Base-by-base conservation (phyloP, 257 asterid species). In the Ligustrum vulgare region DNA sequence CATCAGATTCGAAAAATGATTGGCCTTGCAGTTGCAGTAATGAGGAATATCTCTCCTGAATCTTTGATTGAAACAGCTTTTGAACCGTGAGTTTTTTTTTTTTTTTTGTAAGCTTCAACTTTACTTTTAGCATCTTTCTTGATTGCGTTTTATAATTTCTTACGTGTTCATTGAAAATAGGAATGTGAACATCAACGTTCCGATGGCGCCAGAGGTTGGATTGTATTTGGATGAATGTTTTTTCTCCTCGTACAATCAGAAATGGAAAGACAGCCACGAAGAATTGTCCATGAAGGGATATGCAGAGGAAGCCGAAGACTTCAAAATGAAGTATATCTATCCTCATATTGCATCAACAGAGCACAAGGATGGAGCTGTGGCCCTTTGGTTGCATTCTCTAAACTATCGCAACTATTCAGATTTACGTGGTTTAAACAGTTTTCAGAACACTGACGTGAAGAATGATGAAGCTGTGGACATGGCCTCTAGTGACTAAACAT, bases 171-270 rank as follows among this genome's bases (percentile, higher is more conserved):
- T 72, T 82, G 56, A 82, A 72, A 78, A 18, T 87, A 93, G 99
- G 93, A 88, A 87, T 67, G 86, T 88, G 18, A 82, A 83, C 77
- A 86, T 95, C n/a, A 93, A 81, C 33, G 97, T 91, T 58, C 99
- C 99, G 12, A 91, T 91, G 98, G 99, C 99, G 25, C 99, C 98
- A 33, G 99, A 95, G 79, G 99, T 93, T 33, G 99, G 99, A n/a
- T 86, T 95, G 37, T 93, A 89, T 72, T 79, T 95, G 75, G 99
- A 95, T 6, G 98, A 95, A 81, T 95, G 99, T 82, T 91, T 93
- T 84, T 95, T 95, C 76, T 51, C 98, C 1, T 93, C 98, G 1
- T 95, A 95, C 79, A 95, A 95, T 76, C 60, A 83, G 72, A 95
- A 86, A 82, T 95, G 96, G 96, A 78, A 82, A 73, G 82, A 83